Evolutionary conservation across 148 eudicot species (phyloP).

Genomic region (Amaranthus palmeri): DNA sequence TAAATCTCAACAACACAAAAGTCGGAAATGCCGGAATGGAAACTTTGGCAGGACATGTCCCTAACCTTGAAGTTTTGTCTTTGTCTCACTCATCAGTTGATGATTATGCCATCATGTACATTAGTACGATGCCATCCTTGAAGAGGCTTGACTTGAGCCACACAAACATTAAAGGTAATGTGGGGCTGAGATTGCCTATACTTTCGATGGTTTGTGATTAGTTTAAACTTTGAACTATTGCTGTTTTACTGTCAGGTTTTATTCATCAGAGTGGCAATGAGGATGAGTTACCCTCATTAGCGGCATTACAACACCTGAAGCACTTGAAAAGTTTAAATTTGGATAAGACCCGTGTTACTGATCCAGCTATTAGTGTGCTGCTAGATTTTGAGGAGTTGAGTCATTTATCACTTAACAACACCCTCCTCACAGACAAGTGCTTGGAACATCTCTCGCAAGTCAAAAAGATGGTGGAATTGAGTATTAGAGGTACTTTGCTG

Average conservation of each 20-base stretch:
- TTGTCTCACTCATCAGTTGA: slow-evolving; percentile 50
- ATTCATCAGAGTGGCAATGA: slow-evolving; percentile 29
- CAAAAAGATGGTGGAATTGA: slow-evolving; percentile 42
- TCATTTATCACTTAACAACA: slow-evolving; percentile 45
- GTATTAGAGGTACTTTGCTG: slow-evolving; percentile 56
- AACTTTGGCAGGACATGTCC: slow-evolving; percentile 68
- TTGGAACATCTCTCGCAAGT: slow-evolving; percentile 44
- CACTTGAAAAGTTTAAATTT: slow-evolving; percentile 52
- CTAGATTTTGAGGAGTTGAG: slow-evolving; percentile 34
- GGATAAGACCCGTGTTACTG: slow-evolving; percentile 50
- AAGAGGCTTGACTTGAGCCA: slow-evolving; percentile 61
- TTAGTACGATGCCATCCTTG: slow-evolving; percentile 68
- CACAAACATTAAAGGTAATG: slow-evolving; percentile 63
- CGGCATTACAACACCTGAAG: slow-evolving; percentile 48
- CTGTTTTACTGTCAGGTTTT: slow-evolving; percentile 40
- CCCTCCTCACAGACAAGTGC: slow-evolving; percentile 45
- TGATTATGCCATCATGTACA: slow-evolving; percentile 55
- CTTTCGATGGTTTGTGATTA: background rate
- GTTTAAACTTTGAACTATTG: background rate
- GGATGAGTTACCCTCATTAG: slow-evolving; percentile 44
- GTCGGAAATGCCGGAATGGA: slow-evolving; percentile 65
- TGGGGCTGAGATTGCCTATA: background rate
- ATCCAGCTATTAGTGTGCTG: slow-evolving; percentile 46
- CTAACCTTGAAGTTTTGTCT: slow-evolving; percentile 56
- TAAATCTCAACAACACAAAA: slow-evolving; percentile 68